Evolutionary conservation across 208 protist species (phyloP).

Genomic region (Blastocrithidia nonstop): DNA sequence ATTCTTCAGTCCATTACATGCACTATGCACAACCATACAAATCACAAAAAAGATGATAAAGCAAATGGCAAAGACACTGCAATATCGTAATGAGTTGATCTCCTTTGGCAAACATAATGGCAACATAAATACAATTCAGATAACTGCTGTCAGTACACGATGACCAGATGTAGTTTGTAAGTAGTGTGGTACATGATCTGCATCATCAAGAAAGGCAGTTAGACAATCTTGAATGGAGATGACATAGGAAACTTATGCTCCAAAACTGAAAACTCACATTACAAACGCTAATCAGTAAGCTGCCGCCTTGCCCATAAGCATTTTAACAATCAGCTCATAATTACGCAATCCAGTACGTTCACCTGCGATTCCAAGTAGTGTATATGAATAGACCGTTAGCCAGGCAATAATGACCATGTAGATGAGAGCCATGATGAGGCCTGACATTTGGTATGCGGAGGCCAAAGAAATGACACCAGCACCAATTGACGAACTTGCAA

Average conservation of each 20-base stretch:
- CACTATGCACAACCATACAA: too few species aligned
- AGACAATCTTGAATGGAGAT: slow-evolving; percentile 50
- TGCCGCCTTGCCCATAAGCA: slow-evolving; percentile 20
- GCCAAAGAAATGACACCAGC: slow-evolving; percentile 41
- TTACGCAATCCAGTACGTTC: slow-evolving; percentile 17
- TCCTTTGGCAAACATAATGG: too few species aligned
- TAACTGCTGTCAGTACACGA: too few species aligned
- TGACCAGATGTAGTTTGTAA: too few species aligned
- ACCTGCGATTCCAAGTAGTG: slow-evolving; percentile 14
- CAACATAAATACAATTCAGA: too few species aligned
- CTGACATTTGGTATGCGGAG: slow-evolving; percentile 25
- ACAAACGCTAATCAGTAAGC: slow-evolving; percentile 40
- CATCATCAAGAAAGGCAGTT: slow-evolving; percentile 21
- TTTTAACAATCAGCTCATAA: slow-evolving; percentile 27
- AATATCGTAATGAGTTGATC: too few species aligned
- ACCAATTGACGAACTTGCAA: slow-evolving; percentile 27
- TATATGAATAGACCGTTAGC: slow-evolving; percentile 40
- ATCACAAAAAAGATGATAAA: too few species aligned
- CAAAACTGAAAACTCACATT: slow-evolving; percentile 36
- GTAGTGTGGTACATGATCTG: slow-evolving; percentile 11
- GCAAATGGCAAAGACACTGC: too few species aligned
- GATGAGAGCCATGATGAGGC: slow-evolving; percentile 18
- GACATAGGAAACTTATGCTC: slow-evolving; percentile 45
- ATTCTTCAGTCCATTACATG: too few species aligned
- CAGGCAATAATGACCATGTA: slow-evolving; percentile 14